Percentiles rank a stretch among this genome's conserved stretches.
These are phyloP conservation scores for Rhizopogon vulgaris DNA, from an alignment of 768 basidiomycete species.

Conservation along the genomic window DNA sequence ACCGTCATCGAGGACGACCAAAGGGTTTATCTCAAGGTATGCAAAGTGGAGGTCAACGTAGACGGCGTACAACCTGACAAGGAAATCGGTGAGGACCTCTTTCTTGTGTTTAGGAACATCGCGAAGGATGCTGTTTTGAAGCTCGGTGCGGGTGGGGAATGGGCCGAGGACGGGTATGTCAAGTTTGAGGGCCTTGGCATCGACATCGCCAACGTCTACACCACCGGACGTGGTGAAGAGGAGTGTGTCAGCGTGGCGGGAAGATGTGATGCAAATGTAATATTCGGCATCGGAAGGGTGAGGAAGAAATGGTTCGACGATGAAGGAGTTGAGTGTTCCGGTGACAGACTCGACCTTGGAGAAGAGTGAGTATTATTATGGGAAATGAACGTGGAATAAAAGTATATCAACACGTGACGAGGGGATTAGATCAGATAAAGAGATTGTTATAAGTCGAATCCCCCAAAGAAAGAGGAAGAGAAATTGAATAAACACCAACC, in stretches of 20 bases:
- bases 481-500: conserved; percentile 38
- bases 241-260: conserved; percentile 90
- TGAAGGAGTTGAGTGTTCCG: conserved; percentile 96
- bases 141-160: conserved; percentile 79
- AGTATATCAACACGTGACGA: conserved; percentile 6
- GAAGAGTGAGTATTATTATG: conserved; percentile 14
- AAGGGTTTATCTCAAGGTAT: conserved; percentile 99
- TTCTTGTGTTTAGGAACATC: conserved; percentile 83
- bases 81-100: conserved; percentile 91
- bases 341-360: conserved; percentile 83
- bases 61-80: conserved; percentile 91
- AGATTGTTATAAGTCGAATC: neutral
- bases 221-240: conserved; percentile 99
- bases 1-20: conserved; percentile 81
- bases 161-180: conserved; percentile 63
- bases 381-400: conserved; percentile 3
- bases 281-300: conserved; percentile 92
- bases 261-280: conserved; percentile 97
- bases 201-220: conserved; percentile 97
- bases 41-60: conserved; percentile 99
- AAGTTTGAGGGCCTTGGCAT: conserved; percentile 91
- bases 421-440: conserved; percentile 1
- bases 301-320: conserved; percentile 98
- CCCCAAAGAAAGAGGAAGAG: neutral
- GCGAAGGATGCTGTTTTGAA: conserved; percentile 68